Evolutionary conservation across 371 early-diverging fungal genomes (phyloP).

Genomic region (Saksenaea vasiformis): DNA sequence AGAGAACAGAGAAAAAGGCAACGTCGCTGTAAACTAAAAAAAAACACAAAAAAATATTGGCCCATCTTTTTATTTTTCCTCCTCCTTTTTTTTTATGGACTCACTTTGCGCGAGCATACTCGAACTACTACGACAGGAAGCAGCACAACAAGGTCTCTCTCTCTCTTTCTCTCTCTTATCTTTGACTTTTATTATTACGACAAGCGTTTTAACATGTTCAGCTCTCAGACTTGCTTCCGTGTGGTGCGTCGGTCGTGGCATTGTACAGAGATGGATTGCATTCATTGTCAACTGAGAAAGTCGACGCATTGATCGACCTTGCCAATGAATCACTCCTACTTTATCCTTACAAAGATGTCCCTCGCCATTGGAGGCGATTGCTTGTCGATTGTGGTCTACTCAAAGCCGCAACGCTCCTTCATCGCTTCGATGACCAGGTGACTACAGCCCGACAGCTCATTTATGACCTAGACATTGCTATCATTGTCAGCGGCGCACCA

Average conservation of each 20-base stretch:
- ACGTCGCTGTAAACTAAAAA: background rate
- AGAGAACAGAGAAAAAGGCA: no score
- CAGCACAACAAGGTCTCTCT: background rate
- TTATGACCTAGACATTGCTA: constrained; percentile 46
- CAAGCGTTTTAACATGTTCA: background rate
- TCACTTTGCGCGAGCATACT: background rate
- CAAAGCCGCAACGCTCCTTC: constrained; percentile 34
- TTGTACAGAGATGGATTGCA: background rate
- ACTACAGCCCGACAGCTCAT: constrained; percentile 35
- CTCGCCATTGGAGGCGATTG: constrained; percentile 56
- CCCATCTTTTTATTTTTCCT: background rate
- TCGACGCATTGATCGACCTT: constrained; percentile 19
- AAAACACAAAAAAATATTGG: background rate
- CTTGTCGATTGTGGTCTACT: constrained; percentile 58
- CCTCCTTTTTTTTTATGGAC: background rate
- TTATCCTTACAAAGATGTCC: constrained; percentile 49
- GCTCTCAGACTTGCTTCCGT: background rate
- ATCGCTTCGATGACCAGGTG: constrained; percentile 7
- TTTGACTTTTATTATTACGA: no score
- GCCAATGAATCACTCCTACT: constrained; percentile 35
- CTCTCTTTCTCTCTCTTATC: background rate
- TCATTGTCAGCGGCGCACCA: constrained; percentile 58
- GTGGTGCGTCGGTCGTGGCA: background rate
- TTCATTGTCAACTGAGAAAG: constrained; percentile 5
- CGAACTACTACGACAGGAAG: background rate